Evolutionary conservation across 495 filamentous ascomycete species (phyloP), one percentile per base, ranked within the genome.

Genomic region (Neohortaea acidophila): DNA sequence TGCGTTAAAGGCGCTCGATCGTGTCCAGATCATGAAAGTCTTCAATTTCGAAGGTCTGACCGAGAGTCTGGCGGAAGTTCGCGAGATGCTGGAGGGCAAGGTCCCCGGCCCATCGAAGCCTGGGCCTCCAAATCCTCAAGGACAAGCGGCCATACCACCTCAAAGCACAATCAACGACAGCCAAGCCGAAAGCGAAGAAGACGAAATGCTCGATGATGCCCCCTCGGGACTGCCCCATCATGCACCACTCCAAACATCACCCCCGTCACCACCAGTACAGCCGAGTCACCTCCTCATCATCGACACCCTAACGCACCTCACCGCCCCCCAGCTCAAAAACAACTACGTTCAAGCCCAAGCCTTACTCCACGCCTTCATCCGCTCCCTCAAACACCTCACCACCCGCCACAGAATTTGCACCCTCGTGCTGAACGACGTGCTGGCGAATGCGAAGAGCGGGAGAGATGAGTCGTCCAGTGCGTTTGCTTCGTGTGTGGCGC

Each of bases 1-100:
- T 11, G 38, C 44, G 4, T 24, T 39, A 21, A 13, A 7, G n/a
- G 62, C 62, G 36, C 55, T 79, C 0, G 66, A 70, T 26, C 54
- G 57, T 18, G 59, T 74, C 7, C 59, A 58, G 17, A 64, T 79
- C 26, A 67, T 72, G 40, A 49, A 67, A 2, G 65, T 77, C 4
- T 76, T 77, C 50, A 72, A 79, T 44, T 47, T 72, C 14, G 61
- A 69, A 38, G 73, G 73, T 3, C 38, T 77, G 19, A 62, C 53
- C 57, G 72, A 79, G 49, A 67, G 68, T 7, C 34, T 76, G 4
- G 46, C 28, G 1, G 70, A 73, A 50, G 23, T 73, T 40, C 45
- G 44, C 18, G 47, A 52, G 4, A 42, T 33, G 17, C 38, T 57
- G 7, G 45, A 49, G 15, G 21, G 26, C 10, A 17, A 19, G 19